Percentiles rank a stretch among this genome's conserved stretches.
These are phyloP conservation scores for Coccomyxa sp. DNA, from an alignment of 139 green algal species.

Conservation along the genomic window DNA sequence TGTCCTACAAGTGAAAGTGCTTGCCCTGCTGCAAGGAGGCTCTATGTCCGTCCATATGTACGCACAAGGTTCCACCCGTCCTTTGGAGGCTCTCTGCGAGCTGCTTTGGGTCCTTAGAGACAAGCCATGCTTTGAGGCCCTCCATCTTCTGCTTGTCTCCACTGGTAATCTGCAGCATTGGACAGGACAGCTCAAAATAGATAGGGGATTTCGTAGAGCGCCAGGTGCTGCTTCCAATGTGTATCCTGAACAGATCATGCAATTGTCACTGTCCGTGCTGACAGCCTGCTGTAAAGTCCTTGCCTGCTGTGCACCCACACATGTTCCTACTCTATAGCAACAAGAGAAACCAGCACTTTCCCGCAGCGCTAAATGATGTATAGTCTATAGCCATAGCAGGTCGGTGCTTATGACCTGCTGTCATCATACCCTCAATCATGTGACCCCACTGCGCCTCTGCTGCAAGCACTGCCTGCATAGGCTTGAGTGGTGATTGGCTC, in stretches of 20 bases:
- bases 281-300: too few species aligned
- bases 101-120: neutral
- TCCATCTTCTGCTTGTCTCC: neutral
- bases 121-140: neutral
- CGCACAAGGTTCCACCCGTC: neutral
- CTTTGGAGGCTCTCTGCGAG: neutral
- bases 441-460: neutral
- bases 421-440: neutral
- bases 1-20: too few species aligned
- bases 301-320: too few species aligned
- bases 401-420: neutral
- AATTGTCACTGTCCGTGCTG: too few species aligned
- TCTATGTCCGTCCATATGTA: neutral
- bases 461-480: neutral
- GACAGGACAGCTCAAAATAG: neutral
- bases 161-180: too few species aligned
- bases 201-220: too few species aligned
- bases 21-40: too few species aligned
- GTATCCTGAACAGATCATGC: too few species aligned
- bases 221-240: too few species aligned
- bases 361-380: neutral
- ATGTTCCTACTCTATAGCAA: neutral
- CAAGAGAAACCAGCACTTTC: neutral
- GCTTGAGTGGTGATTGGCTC: neutral
- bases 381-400: neutral